phyloP scores from a whole-genome alignment of 176 grass and related monocot genomes.

The Oropetium thomaeum region DNA sequence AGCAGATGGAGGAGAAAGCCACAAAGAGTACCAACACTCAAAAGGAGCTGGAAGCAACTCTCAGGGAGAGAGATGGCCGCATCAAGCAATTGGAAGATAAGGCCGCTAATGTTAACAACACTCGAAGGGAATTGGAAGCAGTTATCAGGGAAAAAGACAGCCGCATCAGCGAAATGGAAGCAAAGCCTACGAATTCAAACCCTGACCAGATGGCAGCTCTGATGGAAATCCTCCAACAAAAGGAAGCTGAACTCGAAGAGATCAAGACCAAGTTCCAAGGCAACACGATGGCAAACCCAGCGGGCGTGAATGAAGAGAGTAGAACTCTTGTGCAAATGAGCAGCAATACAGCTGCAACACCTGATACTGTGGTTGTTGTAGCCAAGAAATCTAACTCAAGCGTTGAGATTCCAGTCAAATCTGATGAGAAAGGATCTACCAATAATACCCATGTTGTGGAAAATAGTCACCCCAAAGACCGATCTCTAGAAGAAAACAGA shows the following conservation, averaged over 20 bases:
- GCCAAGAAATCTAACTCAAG: conserved; percentile 22
- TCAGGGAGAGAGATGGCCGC: conserved; percentile 47
- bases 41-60: conserved; percentile 41
- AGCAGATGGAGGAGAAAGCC: conserved; percentile 30
- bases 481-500: conserved; percentile 43
- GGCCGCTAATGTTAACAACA: conserved; percentile 39
- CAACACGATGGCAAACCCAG: conserved; percentile 22
- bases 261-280: conserved; percentile 50
- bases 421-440: conserved; percentile 31
- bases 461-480: conserved; percentile 21
- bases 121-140: conserved; percentile 26
- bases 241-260: conserved; percentile 77
- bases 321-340: conserved; percentile 10
- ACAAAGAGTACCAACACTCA: conserved; percentile 37
- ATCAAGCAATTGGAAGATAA: conserved; percentile 49
- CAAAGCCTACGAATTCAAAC: conserved; percentile 13
- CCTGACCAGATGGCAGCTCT: conserved; percentile 49
- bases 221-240: conserved; percentile 64
- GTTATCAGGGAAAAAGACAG: no score
- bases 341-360: conserved; percentile 23
- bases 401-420: background rate
- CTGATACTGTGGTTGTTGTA: background rate
- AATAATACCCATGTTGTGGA: conserved; percentile 26
- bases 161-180: no score
- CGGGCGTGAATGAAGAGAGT: background rate